Conservation (phyloP, 1,284 basidiomycete genomes). For the Tranzscheliella williamsii region DNA sequence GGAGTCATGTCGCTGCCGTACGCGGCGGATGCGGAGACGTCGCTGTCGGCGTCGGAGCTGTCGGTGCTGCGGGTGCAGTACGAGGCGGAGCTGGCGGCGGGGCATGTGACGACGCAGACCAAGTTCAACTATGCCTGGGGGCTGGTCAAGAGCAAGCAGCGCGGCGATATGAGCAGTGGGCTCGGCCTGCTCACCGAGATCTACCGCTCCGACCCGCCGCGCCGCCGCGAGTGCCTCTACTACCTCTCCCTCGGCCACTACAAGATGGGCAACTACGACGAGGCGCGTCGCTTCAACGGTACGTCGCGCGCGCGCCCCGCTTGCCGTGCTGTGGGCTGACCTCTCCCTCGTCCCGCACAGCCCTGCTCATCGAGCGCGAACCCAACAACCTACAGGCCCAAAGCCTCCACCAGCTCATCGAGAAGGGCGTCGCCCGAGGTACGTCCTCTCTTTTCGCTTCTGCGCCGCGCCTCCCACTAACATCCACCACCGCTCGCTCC, state of each 20-base stretch:
- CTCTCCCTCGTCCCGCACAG: slow-evolving; percentile 65
- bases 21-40: slow-evolving; percentile 89
- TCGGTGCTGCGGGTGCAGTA: slow-evolving; percentile 84
- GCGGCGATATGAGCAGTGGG: slow-evolving; percentile 69
- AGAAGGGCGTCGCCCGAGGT: slow-evolving; percentile 84
- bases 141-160: slow-evolving; percentile 63
- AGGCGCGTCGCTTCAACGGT: slow-evolving; percentile 93
- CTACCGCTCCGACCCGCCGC: slow-evolving; percentile 75
- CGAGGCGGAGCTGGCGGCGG: slow-evolving; percentile 76
- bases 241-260: slow-evolving; percentile 96
- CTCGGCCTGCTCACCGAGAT: slow-evolving; percentile 86
- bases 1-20: slow-evolving; percentile 76
- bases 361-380: slow-evolving; percentile 85
- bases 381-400: slow-evolving; percentile 91
- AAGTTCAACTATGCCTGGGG: slow-evolving; percentile 96
- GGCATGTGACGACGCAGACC: slow-evolving; percentile 89
- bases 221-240: slow-evolving; percentile 93
- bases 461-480: no score
- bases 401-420: slow-evolving; percentile 81
- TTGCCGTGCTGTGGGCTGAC: not conserved
- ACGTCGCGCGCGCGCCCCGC: no score
- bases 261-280: slow-evolving; percentile 93
- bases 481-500: not conserved
- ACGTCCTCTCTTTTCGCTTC: slow-evolving; percentile 50
- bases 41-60: slow-evolving; percentile 84